Conservation (phyloP, 2,329 filamentous ascomycete genomes). For the Verticillium klebahnii region DNA sequence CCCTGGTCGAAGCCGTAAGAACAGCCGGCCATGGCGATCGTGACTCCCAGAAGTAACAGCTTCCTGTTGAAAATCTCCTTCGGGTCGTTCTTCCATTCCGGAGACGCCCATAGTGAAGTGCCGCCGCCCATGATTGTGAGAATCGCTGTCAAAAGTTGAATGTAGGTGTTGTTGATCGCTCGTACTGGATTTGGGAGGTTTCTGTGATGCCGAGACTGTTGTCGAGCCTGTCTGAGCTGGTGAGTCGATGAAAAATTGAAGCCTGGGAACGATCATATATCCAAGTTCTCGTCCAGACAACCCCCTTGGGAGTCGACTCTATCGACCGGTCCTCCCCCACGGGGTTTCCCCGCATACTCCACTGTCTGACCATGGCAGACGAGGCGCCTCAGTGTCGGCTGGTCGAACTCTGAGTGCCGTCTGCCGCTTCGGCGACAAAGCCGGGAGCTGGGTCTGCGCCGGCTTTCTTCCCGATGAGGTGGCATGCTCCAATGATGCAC, state of each 20-base stretch:
- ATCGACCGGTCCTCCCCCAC: background rate
- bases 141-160: background rate
- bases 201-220: background rate
- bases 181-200: background rate
- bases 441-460: background rate
- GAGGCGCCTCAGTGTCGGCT: background rate
- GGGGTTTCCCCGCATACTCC: background rate
- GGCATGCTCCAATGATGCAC: background rate
- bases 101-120: slow-evolving; percentile 30
- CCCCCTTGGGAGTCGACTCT: slow-evolving; percentile 1
- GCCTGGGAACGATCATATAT: slow-evolving; percentile 7
- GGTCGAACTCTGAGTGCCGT: background rate
- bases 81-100: slow-evolving; percentile 29
- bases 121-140: slow-evolving; percentile 27
- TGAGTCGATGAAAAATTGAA: background rate
- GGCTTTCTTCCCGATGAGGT: background rate
- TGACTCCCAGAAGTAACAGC: slow-evolving; percentile 24
- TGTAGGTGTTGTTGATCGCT: background rate
- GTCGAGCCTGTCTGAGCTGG: background rate
- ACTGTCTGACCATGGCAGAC: background rate
- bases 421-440: background rate
- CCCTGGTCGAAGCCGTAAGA: slow-evolving; percentile 34
- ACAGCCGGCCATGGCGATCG: slow-evolving; percentile 30
- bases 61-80: slow-evolving; percentile 30
- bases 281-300: background rate